phyloP scores from a whole-genome alignment of 257 asterid species.

The Gynochthodes officinalis region DNA sequence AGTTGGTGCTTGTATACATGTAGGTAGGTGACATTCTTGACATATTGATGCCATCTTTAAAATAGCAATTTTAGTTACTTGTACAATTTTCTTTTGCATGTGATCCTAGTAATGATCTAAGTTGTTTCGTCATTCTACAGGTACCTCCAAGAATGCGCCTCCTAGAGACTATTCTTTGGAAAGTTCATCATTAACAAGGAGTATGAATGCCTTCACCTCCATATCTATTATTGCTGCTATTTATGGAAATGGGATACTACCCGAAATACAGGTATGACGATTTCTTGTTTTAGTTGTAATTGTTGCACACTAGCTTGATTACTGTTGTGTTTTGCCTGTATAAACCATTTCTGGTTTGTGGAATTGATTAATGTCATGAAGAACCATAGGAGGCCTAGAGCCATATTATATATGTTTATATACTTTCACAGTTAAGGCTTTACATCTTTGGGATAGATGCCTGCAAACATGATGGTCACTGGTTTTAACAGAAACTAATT shows the following conservation, averaged over 20 bases:
- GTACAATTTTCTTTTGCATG: neutral
- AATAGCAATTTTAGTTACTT: neutral
- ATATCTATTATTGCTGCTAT: constrained; percentile 96
- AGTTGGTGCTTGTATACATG: constrained; percentile 82
- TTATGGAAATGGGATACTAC: constrained; percentile 89
- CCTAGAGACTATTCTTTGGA: constrained; percentile 73
- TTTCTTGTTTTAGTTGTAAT: constrained; percentile 4
- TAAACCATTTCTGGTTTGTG: neutral
- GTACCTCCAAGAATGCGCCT: constrained; percentile 63
- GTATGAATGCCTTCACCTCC: constrained; percentile 77
- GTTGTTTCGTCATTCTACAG: constrained; percentile 36
- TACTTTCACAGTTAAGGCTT: neutral
- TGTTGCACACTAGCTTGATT: neutral
- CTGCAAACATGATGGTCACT: neutral
- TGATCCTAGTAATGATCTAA: constrained; percentile 10
- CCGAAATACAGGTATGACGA: constrained; percentile 75
- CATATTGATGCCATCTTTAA: neutral
- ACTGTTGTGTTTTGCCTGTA: neutral
- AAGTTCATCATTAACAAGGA: constrained; percentile 50
- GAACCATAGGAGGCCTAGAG: too few species aligned
- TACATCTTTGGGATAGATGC: too few species aligned
- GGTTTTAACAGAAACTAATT: too few species aligned
- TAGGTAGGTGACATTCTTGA: constrained; percentile 38
- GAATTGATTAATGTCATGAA: neutral
- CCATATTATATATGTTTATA: neutral